Percentiles rank a stretch among this genome's conserved stretches.
Conservation (phyloP, 768 basidiomycete species). For the Cystofilobasidium capitatum region DNA sequence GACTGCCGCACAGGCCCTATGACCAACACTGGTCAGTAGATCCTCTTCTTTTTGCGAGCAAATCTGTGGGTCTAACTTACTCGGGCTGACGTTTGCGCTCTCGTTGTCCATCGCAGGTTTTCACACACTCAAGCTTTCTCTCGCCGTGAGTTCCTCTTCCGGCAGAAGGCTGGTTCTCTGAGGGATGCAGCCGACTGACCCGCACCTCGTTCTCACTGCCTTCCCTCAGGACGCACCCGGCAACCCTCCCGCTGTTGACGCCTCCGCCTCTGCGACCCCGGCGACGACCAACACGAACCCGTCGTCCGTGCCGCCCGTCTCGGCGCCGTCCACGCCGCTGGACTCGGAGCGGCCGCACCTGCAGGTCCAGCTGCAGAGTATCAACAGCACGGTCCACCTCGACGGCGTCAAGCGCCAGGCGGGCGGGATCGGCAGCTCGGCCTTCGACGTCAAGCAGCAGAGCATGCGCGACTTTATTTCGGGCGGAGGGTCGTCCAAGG, state of each 20-base stretch:
- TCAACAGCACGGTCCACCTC: conserved; percentile 40
- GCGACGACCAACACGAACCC: background rate
- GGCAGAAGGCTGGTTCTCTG: background rate
- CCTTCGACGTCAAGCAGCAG: conserved; percentile 64
- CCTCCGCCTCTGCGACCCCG: background rate
- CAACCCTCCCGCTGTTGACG: background rate
- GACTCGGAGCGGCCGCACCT: conserved; percentile 8
- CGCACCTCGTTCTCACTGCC: background rate
- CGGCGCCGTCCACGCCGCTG: too few species aligned
- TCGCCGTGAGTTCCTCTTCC: conserved; percentile 1
- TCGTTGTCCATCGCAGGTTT: background rate
- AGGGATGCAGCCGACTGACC: background rate
- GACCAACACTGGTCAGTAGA: background rate
- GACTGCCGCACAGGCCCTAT: background rate
- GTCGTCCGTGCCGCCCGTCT: conserved; percentile 17
- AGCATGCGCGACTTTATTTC: conserved; percentile 73
- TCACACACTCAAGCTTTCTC: background rate
- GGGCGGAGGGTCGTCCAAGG: conserved; percentile 44
- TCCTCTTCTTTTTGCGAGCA: background rate
- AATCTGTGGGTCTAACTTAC: too few species aligned
- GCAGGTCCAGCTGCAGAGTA: conserved; percentile 33
- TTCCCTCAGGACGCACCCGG: background rate
- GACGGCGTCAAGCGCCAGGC: conserved; percentile 50
- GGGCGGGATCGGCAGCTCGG: conserved; percentile 62
- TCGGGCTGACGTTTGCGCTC: background rate